phyloP scores from a whole-genome alignment of 164 flowering plant species.

The Aristolochia californica region DNA sequence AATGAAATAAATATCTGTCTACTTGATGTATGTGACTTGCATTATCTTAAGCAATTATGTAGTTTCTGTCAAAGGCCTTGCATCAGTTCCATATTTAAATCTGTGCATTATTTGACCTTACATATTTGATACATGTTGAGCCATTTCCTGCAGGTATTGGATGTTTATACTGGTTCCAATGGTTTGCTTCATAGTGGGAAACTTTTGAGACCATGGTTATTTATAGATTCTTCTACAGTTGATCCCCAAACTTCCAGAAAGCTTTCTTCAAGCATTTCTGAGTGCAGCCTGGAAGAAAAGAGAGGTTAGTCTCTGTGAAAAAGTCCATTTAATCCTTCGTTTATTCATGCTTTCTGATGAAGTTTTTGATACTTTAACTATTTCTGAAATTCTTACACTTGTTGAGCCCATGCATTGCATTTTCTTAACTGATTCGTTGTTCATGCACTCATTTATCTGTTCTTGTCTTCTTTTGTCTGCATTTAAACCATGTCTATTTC shows the following conservation, averaged over 20 bases:
- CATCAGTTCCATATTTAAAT: no score
- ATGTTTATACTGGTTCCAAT: constrained; percentile 73
- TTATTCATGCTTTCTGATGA: background rate
- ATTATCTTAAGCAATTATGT: no score
- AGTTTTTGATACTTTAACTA: background rate
- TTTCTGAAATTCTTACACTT: background rate
- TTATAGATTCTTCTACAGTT: constrained; percentile 90
- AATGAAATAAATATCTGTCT: no score
- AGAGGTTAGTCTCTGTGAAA: constrained; percentile 33
- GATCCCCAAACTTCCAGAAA: constrained; percentile 87
- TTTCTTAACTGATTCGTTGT: no score
- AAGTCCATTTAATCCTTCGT: background rate
- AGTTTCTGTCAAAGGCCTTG: no score
- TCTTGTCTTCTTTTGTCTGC: background rate
- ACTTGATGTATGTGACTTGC: no score
- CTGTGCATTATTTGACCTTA: no score
- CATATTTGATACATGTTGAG: background rate
- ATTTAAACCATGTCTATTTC: background rate
- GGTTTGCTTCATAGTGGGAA: constrained; percentile 57
- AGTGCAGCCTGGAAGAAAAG: constrained; percentile 38
- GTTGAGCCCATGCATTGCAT: no score
- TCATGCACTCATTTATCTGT: background rate
- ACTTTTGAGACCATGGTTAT: constrained; percentile 48
- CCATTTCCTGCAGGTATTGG: constrained; percentile 54
- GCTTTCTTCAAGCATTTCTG: constrained; percentile 46